A percentile compares a stretch with the other conserved stretches of the same genome.
Evolutionary conservation across 768 basidiomycete genomes (phyloP).

Genomic region (Russula vinacea): DNA sequence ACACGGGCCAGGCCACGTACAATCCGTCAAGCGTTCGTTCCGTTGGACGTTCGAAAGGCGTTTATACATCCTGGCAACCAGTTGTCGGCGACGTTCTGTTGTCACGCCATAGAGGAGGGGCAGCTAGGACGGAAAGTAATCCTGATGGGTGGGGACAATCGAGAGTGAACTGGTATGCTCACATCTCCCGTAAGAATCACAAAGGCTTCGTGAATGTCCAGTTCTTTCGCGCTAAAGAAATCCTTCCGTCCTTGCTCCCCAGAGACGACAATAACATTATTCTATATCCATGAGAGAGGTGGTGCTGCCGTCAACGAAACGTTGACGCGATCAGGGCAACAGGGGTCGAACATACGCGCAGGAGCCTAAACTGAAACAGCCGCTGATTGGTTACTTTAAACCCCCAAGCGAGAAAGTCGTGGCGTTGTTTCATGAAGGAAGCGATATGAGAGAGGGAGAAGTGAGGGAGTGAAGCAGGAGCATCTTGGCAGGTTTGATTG

Average conservation of each 20-base stretch:
- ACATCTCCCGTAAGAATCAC: conserved; percentile 76
- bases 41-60: conserved; percentile 63
- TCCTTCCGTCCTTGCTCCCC: conserved; percentile 65
- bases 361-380: conserved; percentile 66
- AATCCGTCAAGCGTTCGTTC: conserved; percentile 54
- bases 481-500: conserved; percentile 37
- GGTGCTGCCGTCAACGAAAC: conserved; percentile 14
- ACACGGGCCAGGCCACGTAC: conserved; percentile 44
- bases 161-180: conserved; percentile 32
- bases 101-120: conserved; percentile 76
- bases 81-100: conserved; percentile 59
- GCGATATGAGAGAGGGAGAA: conserved; percentile 54
- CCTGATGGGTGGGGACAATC: conserved; percentile 1
- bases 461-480: conserved; percentile 54
- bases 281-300: conserved; percentile 43
- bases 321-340: conserved; percentile 4
- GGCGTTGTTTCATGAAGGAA: conserved; percentile 66
- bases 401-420: conserved; percentile 71
- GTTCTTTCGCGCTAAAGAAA: conserved; percentile 66
- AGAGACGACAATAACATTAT: conserved; percentile 71
- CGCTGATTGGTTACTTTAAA: conserved; percentile 64
- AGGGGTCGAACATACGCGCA: conserved; percentile 48
- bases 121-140: conserved; percentile 45
- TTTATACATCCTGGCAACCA: conserved; percentile 66
- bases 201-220: conserved; percentile 78